Base-by-base conservation (phyloP, 805 yeast species). In the Wickerhamomyces chaumierensis region DNA sequence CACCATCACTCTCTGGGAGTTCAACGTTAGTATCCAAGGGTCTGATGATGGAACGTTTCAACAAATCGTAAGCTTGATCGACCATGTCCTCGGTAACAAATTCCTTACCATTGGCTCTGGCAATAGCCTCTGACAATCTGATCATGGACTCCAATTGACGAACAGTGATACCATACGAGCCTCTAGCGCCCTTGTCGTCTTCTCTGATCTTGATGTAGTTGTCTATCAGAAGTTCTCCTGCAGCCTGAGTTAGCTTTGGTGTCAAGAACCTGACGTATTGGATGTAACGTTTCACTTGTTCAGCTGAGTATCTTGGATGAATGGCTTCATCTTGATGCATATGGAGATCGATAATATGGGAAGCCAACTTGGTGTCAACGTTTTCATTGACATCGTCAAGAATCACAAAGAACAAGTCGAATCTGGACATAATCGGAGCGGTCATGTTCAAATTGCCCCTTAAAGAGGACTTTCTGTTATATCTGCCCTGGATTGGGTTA, bases 341-440 rank as follows among this genome's bases (percentile, higher is more conserved):
- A 58, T 90, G 98, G 44, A 92, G 66, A 50, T 82, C 85, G 23
- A 92, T 96, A 53, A 92, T 92, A 57, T 92, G 97, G 27, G 79
- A 72, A 0, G 98, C 96, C 44, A 92, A 66, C 49, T 83, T 84
- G 1, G 94, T 81, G 57, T 92, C 98, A 33, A 87, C 73, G 48
- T 78, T 73, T 53, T 85, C 96, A 54, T 90, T 90, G 57, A 96
- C 83, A 53, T 92, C 97, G 61, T 90, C 98, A 46, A 92, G 66
- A 38, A 92, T 81, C 20, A 92, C 96, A 54, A 92, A 92, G 57
- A 92, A 92, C 47, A 92, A 63, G 62, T 92, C 98, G 58, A 92
- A 92, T 62, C 98, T 78, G 23, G 97, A 90, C 96, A 92, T 92
- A 56, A 92, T 92, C 2, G 98, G 98, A 1, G 96, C 97, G 14